Conservation (phyloP, 352 stramenopile species). For the Stramenopiles sp. region DNA sequence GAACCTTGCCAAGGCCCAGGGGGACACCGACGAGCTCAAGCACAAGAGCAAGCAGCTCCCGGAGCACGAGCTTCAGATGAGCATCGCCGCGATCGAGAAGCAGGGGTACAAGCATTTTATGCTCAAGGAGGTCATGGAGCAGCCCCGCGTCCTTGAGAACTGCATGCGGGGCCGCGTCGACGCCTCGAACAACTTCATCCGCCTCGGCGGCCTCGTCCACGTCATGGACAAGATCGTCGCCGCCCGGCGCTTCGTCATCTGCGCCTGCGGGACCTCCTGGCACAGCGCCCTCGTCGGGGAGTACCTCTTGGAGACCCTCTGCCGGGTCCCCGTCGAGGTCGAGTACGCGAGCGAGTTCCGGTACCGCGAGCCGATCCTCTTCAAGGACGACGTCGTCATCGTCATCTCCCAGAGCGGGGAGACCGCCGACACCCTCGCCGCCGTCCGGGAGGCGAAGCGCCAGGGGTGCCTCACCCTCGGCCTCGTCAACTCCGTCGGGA, state of each 20-base stretch:
- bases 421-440: conserved; percentile 74
- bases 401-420: conserved; percentile 93
- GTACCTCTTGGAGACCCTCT: conserved; percentile 25
- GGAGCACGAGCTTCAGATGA: not conserved
- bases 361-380: conserved; percentile 26
- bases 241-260: conserved; percentile 25
- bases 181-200: conserved; percentile 1
- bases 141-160: conserved; percentile 18
- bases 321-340: conserved; percentile 24
- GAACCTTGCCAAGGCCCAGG: not conserved
- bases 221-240: conserved; percentile 20
- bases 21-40: not conserved
- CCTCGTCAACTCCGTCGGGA: conserved; percentile 91
- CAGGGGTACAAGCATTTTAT: not conserved
- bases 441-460: conserved; percentile 47
- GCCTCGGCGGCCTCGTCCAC: conserved; percentile 12
- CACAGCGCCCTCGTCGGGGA: conserved; percentile 25
- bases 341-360: conserved; percentile 29
- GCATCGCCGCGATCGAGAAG: not conserved
- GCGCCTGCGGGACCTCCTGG: conserved; percentile 26
- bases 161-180: conserved; percentile 24
- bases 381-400: conserved; percentile 33
- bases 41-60: not conserved
- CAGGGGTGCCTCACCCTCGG: conserved; percentile 45
- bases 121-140: not conserved